phyloP scores from a whole-genome alignment of 148 eudicot species.

The Rhododendron mucronatum region DNA sequence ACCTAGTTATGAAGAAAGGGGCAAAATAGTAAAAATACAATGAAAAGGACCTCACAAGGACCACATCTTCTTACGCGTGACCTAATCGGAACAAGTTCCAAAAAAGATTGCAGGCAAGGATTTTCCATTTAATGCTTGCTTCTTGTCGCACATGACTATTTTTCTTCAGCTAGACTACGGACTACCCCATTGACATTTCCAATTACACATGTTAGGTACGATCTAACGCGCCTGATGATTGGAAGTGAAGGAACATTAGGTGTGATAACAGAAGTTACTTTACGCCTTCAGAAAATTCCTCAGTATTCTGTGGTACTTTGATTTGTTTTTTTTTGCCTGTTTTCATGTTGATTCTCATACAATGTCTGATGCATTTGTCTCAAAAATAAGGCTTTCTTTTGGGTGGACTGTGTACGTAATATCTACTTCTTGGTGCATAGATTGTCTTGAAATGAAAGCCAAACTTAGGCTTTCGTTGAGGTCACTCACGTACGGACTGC shows the following conservation, averaged over 20 bases:
- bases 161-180: not conserved
- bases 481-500: not conserved
- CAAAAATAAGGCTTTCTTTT: not conserved
- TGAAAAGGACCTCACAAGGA: too few relatives aligned
- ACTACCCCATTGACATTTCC: not conserved
- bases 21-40: not conserved
- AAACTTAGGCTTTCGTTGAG: not conserved
- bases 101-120: not conserved
- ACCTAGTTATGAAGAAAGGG: not conserved
- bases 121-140: not conserved
- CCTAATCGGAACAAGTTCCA: not conserved
- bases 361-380: not conserved
- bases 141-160: conserved; percentile 1
- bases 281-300: conserved; percentile 92
- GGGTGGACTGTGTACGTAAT: not conserved
- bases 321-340: not conserved
- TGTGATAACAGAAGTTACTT: conserved; percentile 90
- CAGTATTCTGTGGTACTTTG: conserved; percentile 69
- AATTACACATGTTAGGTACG: conserved; percentile 51
- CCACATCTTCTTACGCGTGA: not conserved
- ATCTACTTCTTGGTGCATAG: not conserved
- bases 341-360: not conserved
- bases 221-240: conserved; percentile 81
- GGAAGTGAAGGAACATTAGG: conserved; percentile 99
- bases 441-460: not conserved